Percentiles rank a stretch among this genome's conserved stretches.
These are phyloP conservation scores for Candida easanensis DNA, from an alignment of 805 yeast genomes.

Conservation along the genomic window DNA sequence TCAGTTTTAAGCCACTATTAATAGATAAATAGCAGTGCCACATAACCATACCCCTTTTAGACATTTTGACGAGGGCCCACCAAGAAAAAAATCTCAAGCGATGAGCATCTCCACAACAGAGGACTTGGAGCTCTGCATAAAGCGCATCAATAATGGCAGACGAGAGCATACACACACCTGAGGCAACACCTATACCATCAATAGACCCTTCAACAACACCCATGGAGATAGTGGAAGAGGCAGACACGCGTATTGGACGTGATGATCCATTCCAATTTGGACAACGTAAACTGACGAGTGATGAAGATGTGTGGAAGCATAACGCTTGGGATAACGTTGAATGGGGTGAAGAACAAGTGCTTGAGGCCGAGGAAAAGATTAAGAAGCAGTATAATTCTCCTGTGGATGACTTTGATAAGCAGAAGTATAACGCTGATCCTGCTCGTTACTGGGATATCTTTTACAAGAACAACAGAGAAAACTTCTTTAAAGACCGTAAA, in stretches of 20 bases:
- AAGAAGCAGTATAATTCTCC: constrained; percentile 75
- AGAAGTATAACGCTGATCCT: constrained; percentile 76
- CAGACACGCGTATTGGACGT: constrained; percentile 62
- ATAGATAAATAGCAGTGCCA: no score
- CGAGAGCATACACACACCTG: neutral
- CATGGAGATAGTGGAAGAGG: constrained; percentile 13
- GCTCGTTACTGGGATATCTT: constrained; percentile 95
- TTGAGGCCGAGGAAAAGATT: constrained; percentile 72
- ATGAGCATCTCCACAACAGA: constrained; percentile 1
- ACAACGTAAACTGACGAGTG: constrained; percentile 68
- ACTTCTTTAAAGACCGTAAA: constrained; percentile 93
- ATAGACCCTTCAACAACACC: neutral
- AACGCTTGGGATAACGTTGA: constrained; percentile 97
- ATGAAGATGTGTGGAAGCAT: constrained; percentile 82
- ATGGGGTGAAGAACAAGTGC: constrained; percentile 89
- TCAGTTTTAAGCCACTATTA: no score
- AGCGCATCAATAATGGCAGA: neutral
- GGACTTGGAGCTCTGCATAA: no score
- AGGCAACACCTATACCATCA: neutral
- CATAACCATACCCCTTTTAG: no score
- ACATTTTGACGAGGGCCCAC: neutral
- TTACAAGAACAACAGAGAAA: constrained; percentile 85
- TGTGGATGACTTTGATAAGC: constrained; percentile 84
- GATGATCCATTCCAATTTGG: constrained; percentile 93
- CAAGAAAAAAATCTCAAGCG: neutral